Conservation (phyloP, 1,139 yeast genomes). For the Blastobotrys arbuscula region DNA sequence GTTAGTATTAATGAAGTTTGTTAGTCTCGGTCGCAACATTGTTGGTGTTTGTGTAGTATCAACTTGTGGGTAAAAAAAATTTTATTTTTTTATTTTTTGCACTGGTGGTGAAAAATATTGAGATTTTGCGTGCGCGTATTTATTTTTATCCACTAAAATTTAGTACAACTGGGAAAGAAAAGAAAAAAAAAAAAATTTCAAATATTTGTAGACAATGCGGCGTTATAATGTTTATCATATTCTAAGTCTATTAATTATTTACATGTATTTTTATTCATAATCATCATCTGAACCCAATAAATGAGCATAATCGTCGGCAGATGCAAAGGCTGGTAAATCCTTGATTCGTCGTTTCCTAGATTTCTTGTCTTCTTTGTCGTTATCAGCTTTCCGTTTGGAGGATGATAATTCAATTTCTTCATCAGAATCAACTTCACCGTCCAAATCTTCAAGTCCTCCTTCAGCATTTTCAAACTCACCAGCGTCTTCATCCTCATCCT, state of each 20-base stretch:
- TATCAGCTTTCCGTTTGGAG: slow-evolving; percentile 19
- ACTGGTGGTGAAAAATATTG: too few relatives aligned
- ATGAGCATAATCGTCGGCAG: slow-evolving; percentile 82
- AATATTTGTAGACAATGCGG: too few relatives aligned
- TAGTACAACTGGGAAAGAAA: too few relatives aligned
- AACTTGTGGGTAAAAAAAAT: too few relatives aligned
- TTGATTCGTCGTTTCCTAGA: slow-evolving; percentile 56
- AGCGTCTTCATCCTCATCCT: slow-evolving; percentile 27
- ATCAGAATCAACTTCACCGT: slow-evolving; percentile 21
- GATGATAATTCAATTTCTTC: slow-evolving; percentile 21
- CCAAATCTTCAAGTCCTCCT: slow-evolving; percentile 32
- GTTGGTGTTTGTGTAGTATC: too few relatives aligned
- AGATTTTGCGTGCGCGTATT: too few relatives aligned
- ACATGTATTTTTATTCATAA: slow-evolving; percentile 21
- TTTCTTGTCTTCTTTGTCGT: slow-evolving; percentile 34
- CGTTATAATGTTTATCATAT: too few relatives aligned
- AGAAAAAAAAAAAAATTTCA: too few relatives aligned
- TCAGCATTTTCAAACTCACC: slow-evolving; percentile 26
- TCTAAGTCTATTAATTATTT: too few relatives aligned
- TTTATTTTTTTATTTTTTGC: background rate
- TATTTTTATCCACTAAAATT: too few relatives aligned
- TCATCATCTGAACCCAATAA: slow-evolving; percentile 47
- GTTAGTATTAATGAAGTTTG: background rate
- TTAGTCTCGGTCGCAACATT: background rate
- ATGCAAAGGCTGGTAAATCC: slow-evolving; percentile 79